Percentiles rank a stretch among this genome's conserved stretches.
Conservation (phyloP, 1,284 basidiomycete genomes). For the Sporisorium graminicola region DNA sequence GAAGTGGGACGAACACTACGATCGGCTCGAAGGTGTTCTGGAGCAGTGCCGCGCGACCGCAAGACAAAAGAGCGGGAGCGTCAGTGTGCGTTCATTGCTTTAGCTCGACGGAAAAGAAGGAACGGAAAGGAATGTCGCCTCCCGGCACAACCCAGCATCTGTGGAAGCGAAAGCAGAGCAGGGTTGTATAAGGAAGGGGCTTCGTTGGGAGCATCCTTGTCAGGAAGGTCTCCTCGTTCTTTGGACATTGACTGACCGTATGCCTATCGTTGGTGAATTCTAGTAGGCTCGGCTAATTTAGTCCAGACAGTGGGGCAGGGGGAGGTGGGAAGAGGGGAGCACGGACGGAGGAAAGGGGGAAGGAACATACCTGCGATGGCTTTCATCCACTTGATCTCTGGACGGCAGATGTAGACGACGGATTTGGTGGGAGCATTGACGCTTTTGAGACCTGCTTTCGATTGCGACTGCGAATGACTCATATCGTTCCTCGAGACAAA, state of each 20-base stretch:
- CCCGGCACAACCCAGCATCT: conserved; percentile 52
- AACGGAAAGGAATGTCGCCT: conserved; percentile 42
- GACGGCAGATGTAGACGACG: conserved; percentile 92
- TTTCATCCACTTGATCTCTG: conserved; percentile 85
- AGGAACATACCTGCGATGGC: conserved; percentile 84
- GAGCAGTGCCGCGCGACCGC: conserved; percentile 4
- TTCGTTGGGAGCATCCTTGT: conserved; percentile 58
- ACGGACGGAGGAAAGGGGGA: neutral
- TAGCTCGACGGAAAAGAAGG: neutral
- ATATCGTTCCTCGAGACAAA: conserved; percentile 42
- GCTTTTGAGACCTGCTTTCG: conserved; percentile 37
- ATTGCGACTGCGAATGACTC: conserved; percentile 15
- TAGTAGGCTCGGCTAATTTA: conserved; percentile 59
- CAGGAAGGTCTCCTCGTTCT: conserved; percentile 58
- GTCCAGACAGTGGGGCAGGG: conserved; percentile 23
- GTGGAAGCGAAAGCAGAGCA: conserved; percentile 48
- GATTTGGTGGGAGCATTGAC: conserved; percentile 83
- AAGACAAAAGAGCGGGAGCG: neutral
- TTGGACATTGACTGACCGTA: conserved; percentile 64
- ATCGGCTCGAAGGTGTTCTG: conserved; percentile 81
- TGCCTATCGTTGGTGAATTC: conserved; percentile 49
- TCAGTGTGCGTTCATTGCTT: conserved; percentile 2
- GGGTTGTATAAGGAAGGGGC: conserved; percentile 54
- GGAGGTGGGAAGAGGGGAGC: neutral
- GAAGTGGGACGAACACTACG: conserved; percentile 48